phyloP scores from a whole-genome alignment of 169 alveolate genomes.

The Cyclospora cayetanensis region DNA sequence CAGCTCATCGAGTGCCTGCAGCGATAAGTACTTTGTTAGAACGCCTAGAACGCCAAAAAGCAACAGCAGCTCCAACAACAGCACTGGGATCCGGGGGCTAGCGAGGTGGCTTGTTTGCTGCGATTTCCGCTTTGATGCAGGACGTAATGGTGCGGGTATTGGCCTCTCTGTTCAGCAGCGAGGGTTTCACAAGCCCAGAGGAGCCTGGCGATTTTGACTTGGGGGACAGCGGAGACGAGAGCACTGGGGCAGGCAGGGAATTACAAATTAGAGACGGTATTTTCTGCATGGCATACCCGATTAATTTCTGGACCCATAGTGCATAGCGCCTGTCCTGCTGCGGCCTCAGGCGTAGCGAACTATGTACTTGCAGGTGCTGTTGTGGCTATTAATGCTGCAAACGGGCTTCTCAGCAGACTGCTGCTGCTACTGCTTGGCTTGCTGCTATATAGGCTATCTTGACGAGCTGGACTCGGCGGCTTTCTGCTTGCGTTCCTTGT shows the following conservation, averaged over 20 bases:
- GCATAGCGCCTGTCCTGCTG: too few relatives aligned
- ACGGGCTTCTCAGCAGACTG: background rate
- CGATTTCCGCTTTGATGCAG: too few relatives aligned
- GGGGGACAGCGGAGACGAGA: background rate
- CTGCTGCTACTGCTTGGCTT: background rate
- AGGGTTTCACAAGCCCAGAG: background rate
- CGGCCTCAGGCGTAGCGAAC: background rate
- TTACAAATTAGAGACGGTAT: background rate
- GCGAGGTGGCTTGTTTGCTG: background rate
- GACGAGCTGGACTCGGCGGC: slow-evolving; percentile 60
- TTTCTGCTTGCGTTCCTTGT: slow-evolving; percentile 4
- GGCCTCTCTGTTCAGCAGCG: slow-evolving; percentile 46
- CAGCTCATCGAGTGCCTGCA: background rate
- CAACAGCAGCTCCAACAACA: background rate
- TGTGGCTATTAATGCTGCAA: background rate
- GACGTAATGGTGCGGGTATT: slow-evolving; percentile 49
- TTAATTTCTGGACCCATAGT: too few relatives aligned
- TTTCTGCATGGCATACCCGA: too few relatives aligned
- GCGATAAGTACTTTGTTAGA: too few relatives aligned
- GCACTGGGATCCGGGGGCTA: background rate
- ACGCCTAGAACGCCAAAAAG: too few relatives aligned
- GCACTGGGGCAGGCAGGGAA: background rate
- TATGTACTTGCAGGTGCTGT: background rate
- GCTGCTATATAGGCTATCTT: background rate
- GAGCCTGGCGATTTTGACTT: background rate